Evolutionary conservation across 768 basidiomycete genomes (phyloP), one percentile per base, ranked within the genome.

Genomic region (Boletus rubescentipes): DNA sequence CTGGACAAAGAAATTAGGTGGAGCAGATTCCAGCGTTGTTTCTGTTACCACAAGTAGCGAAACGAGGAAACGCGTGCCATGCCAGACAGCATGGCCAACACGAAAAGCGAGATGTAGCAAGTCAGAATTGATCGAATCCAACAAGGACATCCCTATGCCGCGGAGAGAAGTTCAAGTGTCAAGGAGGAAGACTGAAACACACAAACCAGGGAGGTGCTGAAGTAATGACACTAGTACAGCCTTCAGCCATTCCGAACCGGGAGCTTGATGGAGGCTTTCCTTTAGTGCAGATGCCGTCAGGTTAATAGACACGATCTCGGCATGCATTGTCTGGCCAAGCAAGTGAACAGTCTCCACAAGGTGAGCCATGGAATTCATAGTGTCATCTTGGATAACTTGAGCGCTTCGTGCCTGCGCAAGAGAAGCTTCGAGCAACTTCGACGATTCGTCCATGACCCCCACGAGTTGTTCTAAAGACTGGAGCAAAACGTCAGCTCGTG

Each of bases 251-350:
- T 66, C 60, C 23, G 49, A 49, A 47, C 51, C 18, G 5, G 56
- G 46, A 15, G 50, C 54, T 40, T 51, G 61, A 44, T 49, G 55
- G 39, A 79, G 66, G 29, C 53, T 56, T 36, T 67, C 61, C 34
- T 60, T 70, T 23, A 72, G 52, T 3, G 58, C 55, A 41, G 55
- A 58, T 4, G 77, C 72, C 20, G 83, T 78, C 18, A 64, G 72
- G 44, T 79, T 81, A 49, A 85, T 76, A 52, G 72, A 74, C 49
- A 74, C 69, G 35, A 85, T 65, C 57, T 81, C 80, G 15, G 59
- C 52, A 20, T 72, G 74, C 3, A 79, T 72, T 10, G 70, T 72
- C 31, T 63, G 60, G 1, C 75, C 72, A 20, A 83, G 64, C 11
- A 70, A 65, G 9, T 69, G 56, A 23, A 84, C 58, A 0, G 70